Base-by-base conservation (phyloP, 768 basidiomycete species). In the Tubosaeta sp. region DNA sequence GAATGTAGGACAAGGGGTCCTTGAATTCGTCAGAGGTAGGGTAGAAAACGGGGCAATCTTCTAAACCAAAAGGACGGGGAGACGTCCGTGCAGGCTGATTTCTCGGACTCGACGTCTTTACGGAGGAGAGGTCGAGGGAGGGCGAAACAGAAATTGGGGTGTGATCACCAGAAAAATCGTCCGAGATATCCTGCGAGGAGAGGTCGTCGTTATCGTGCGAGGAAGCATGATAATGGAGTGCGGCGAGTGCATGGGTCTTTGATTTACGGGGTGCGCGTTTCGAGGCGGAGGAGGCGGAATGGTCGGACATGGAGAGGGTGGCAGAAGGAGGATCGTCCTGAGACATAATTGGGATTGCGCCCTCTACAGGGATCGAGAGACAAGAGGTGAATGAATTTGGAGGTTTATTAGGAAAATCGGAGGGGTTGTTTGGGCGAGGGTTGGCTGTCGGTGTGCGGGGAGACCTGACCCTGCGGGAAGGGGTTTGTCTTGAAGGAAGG, bases 1-100 rank as follows among this genome's bases (percentile, higher is more conserved):
- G 83, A 69, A 99, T 89, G 71, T 97, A 99, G 41, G 81, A 80
- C 87, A 97, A 87, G 34, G 95, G 93, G 72, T 97, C 91, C 65
- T 81, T 83, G 71, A 94, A 99, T 70, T 99, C 89, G 52, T 93
- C 95, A n/a, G 72, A 65, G 1, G 86, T 88, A 22, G 97, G 97
- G 68, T 85, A 87, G 66, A 83, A 99, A 59, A 83, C 83, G 5
- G 91, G 97, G 60, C 92, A 95, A 64, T 97, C 91, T 55, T 85
- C 76, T 48, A 99, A 76, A 16, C 81, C 91, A 71, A 97, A 97
- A 11, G 88, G 84, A 38, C 95, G 80, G n/a, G 72, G 69, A 17
- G 67, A 69, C 46, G 67, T 66, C 35, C 72, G 70, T 34, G 69
- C 67, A 11, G 63, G 65, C 16, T 70, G 65, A 53, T 72, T 74